Evolutionary conservation across 2,329 filamentous ascomycete species (phyloP).

Genomic region (Verticillium nonalfalfae): DNA sequence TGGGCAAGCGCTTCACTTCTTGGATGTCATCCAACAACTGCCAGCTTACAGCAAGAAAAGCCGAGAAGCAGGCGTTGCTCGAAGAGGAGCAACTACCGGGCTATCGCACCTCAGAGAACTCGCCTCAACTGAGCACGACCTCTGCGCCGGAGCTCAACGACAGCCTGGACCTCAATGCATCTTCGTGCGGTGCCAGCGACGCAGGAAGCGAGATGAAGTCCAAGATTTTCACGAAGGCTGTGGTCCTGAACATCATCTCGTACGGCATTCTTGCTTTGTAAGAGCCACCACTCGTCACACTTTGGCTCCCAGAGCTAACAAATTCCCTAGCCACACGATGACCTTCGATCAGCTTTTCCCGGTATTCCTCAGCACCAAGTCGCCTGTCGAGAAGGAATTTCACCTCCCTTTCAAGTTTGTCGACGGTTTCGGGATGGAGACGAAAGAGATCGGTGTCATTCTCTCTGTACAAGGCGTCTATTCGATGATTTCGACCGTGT

Average conservation of each 20-base stretch:
- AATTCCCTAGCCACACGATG: conserved; percentile 73
- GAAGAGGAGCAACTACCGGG: conserved; percentile 58
- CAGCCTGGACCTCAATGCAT: conserved; percentile 23
- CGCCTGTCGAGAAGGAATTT: conserved; percentile 27
- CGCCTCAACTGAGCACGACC: conserved; percentile 37
- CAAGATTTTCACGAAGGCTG: conserved; percentile 74
- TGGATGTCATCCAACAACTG: conserved; percentile 31
- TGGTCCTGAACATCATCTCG: conserved; percentile 80
- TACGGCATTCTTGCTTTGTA: conserved; percentile 94
- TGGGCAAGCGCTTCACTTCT: conserved; percentile 64
- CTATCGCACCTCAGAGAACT: conserved; percentile 58
- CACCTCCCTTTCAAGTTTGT: conserved; percentile 81
- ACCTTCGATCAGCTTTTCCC: conserved; percentile 93
- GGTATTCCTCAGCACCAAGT: conserved; percentile 73
- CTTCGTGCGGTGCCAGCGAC: conserved; percentile 8
- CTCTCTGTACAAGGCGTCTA: conserved; percentile 85
- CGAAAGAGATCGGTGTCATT: conserved; percentile 80
- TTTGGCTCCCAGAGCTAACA: not conserved
- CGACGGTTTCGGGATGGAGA: conserved; percentile 77
- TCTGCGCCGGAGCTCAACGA: conserved; percentile 25
- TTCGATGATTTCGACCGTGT: conserved; percentile 78
- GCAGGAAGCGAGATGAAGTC: conserved; percentile 2
- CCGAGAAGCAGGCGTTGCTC: conserved; percentile 58
- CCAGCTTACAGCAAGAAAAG: conserved; percentile 26
- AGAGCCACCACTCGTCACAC: conserved; percentile 27